Base-by-base conservation (phyloP, 2,329 filamentous ascomycete genomes). In the Dothideomycetidae sp. region DNA sequence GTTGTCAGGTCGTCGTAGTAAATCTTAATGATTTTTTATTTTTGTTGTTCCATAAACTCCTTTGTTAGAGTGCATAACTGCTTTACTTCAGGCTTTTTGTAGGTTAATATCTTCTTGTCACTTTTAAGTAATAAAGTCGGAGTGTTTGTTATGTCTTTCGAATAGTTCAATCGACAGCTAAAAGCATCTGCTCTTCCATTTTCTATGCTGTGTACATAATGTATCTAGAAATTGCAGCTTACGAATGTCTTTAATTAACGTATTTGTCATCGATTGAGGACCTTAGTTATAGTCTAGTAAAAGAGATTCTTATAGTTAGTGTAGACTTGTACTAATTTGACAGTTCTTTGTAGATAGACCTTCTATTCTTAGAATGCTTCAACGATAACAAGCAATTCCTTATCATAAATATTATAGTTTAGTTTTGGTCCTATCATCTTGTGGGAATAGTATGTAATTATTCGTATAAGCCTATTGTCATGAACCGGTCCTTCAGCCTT, bases 381-480 rank as follows among this genome's bases (percentile, higher is more conserved):
- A 5, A 46, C 31, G 26, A 46, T 41, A 17, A 19, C 35, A 36
- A 44, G 23, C 10, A 46, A 34, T 31, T 44, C 36, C 12, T 46
- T 31, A 35, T 46, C 31, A 40, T 44, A 41, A 3, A 37, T 40
- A 10, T 39, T 29, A 15, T 46, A 46, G 19, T 39, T 36, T 10
- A 11, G 17, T 33, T 46, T 28, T 15, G 26, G 31, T 23, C 12
- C 4, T 16, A 19, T 36, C 21, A 37, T 18, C 33, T 41, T 43
- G n/a, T 13, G 13, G 12, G 17, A 44, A 12, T 33, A 37, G 21
- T 37, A 45, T 7, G 33, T 29, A n/a, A 40, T 21, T 18, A 14
- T 37, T 4, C 35, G 10, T 33, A 34, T 41, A 11, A 30, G n/a
- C 13, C 21, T 13, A n/a, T n/a, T n/a, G n/a, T n/a, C n/a, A n/a